These are phyloP conservation scores for Smallanthus sonchifolius DNA, from an alignment of 129 eudicot genomes.

Conservation along the genomic window DNA sequence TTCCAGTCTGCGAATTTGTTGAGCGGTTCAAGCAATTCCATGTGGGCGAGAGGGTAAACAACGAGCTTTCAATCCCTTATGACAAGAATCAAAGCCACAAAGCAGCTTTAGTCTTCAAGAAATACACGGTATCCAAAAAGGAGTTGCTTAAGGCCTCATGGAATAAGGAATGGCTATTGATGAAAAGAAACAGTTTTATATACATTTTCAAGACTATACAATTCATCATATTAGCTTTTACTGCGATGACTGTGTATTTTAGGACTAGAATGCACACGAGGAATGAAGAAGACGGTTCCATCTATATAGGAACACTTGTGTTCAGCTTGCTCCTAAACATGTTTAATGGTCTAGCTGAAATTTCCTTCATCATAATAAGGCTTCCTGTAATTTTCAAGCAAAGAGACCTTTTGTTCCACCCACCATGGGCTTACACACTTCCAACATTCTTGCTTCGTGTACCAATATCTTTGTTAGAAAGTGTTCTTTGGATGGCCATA, in stretches of 20 bases:
- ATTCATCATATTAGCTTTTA: conserved; percentile 46
- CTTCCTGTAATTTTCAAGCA: conserved; percentile 88
- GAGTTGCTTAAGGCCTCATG: conserved; percentile 69
- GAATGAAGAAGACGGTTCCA: conserved; percentile 54
- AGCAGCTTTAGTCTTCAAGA: conserved; percentile 55
- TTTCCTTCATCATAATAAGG: conserved; percentile 50
- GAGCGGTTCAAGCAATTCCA: conserved; percentile 52
- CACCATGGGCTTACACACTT: conserved; percentile 72
- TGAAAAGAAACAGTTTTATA: conserved; percentile 63
- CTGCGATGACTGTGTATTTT: conserved; percentile 49
- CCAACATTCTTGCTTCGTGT: conserved; percentile 60
- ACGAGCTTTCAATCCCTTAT: conserved; percentile 61
- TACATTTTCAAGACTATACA: conserved; percentile 65
- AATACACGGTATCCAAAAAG: conserved; percentile 44
- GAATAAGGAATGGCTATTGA: conserved; percentile 72
- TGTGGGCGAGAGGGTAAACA: conserved; percentile 46
- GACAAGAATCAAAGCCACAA: conserved; percentile 50
- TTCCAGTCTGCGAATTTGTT: conserved; percentile 49
- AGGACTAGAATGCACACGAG: conserved; percentile 43
- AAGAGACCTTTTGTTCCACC: conserved; percentile 74
- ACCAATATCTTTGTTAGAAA: conserved; percentile 59
- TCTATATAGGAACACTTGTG: conserved; percentile 52
- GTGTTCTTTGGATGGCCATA: conserved; percentile 49
- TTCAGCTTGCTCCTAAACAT: conserved; percentile 52
- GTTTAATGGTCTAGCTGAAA: conserved; percentile 80